A percentile compares a stretch with the other conserved stretches of the same genome.
These are phyloP conservation scores for Exophiala phaeomuriformis DNA, from an alignment of 2,329 filamentous ascomycete genomes.

Conservation along the genomic window DNA sequence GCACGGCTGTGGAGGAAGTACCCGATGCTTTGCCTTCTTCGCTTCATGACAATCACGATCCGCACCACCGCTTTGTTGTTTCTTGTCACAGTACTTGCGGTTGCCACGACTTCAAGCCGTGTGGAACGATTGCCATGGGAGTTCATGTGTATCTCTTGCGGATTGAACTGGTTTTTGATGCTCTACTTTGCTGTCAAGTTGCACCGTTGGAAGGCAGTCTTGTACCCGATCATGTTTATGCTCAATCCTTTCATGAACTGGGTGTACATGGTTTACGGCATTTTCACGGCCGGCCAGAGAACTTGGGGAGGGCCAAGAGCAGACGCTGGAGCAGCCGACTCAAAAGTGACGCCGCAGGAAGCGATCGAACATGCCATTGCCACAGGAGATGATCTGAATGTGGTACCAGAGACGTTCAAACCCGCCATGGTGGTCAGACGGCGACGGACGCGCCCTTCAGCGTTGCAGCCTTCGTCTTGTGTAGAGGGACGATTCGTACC, in stretches of 20 bases:
- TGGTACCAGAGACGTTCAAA: conserved; percentile 78
- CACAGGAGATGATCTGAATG: conserved; percentile 78
- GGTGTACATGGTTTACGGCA: conserved; percentile 96
- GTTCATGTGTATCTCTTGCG: conserved; percentile 86
- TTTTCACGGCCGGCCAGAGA: conserved; percentile 86
- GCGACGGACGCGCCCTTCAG: conserved; percentile 32
- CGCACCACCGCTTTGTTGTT: conserved; percentile 88
- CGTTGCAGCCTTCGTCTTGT: conserved; percentile 62
- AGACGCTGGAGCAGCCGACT: conserved; percentile 75
- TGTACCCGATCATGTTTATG: conserved; percentile 93
- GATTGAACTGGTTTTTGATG: conserved; percentile 92
- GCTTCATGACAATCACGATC: conserved; percentile 95
- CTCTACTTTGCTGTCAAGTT: conserved; percentile 87
- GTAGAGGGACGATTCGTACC: conserved; percentile 74
- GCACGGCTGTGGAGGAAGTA: conserved; percentile 86
- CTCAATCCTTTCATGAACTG: conserved; percentile 97
- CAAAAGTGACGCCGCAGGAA: conserved; percentile 66
- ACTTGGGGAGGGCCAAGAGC: conserved; percentile 94
- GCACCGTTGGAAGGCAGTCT: conserved; percentile 82
- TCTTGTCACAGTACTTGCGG: conserved; percentile 82
- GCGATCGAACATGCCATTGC: conserved; percentile 75
- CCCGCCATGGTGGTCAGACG: conserved; percentile 32
- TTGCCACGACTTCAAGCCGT: conserved; percentile 75
- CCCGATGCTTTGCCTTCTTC: conserved; percentile 73
- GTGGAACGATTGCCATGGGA: conserved; percentile 76